These are phyloP conservation scores for barley (Hordeum vulgare) DNA, from an alignment of 176 grass and related monocot species.

Conservation along the genomic window DNA sequence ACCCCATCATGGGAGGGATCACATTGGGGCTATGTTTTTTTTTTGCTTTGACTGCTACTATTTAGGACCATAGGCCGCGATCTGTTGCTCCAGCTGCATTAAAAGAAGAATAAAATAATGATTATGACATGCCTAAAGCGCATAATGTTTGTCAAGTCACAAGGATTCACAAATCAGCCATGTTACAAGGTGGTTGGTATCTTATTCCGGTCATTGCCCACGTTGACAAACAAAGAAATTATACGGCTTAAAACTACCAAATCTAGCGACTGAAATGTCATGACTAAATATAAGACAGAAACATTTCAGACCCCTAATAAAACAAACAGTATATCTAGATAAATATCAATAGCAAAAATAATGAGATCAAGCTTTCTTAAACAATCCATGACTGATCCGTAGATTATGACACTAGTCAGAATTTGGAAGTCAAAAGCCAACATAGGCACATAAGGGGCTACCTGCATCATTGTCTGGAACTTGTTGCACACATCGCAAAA, in stretches of 20 bases:
- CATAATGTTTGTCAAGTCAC: not conserved
- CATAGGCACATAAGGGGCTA: conserved; percentile 11
- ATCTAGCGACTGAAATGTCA: not conserved
- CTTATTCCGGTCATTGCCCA: not conserved
- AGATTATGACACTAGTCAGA: not conserved
- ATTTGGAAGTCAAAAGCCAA: not conserved
- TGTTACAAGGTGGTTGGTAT: not conserved
- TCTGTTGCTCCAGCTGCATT: conserved; percentile 80
- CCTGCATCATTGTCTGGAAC: conserved; percentile 77
- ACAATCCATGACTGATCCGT: not conserved
- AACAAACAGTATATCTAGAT: too few relatives aligned
- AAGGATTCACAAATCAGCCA: not conserved
- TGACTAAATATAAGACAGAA: not conserved
- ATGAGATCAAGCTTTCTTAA: too few relatives aligned
- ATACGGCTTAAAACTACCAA: not conserved
- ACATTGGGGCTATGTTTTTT: not conserved
- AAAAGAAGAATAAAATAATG: not conserved
- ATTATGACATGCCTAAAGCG: not conserved
- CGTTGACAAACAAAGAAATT: not conserved
- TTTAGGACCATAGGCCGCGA: conserved; percentile 45
- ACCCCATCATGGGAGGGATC: conserved; percentile 24
- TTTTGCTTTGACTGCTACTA: conserved; percentile 23
- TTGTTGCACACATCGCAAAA: conserved; percentile 53
- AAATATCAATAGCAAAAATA: too few relatives aligned
- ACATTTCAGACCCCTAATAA: not conserved